Evolutionary conservation across 352 stramenopile species (phyloP), one percentile per base, ranked within the genome.

Genomic region (Globisporangium apiculatum): DNA sequence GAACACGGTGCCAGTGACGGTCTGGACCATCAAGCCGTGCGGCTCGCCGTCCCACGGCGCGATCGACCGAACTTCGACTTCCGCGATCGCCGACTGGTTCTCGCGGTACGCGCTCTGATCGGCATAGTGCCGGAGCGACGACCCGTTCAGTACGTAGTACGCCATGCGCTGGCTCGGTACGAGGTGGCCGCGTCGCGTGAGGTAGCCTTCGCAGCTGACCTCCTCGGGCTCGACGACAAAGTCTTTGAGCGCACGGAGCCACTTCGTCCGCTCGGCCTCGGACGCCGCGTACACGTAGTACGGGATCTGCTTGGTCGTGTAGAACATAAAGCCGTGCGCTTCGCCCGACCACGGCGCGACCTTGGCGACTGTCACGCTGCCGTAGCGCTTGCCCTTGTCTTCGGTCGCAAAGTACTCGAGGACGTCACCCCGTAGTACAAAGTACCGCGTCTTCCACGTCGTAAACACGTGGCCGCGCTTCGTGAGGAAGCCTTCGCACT

Each of bases 371-470:
- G 81, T 86, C 6, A 95, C 86, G n/a, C 75, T 85, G 17, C 86
- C 86, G 51, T 94, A 91, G 47, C 84, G 83, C 63, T 94, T 94
- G 41, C 65, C 72, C 67, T 94, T 95, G 57, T 91, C 83, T 62
- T 94, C 86, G 45, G 79, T 74, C 2, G 82, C 75, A 48, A 91
- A 95, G 60, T 95, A 95, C 58, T 93, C 85, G 49, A 95, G 66
- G 51, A 91, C 76, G 38, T 93, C 87, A 9, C 80, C 79, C 18
- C 83, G 74, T 46, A 95, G 64, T 40, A 89, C 88, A 62, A 95
- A 95, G 69, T 93, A 95, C 24, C 86, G 80, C 58, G 85, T 95
- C 68, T 94, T 95, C 86, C 86, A 95, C 68, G 91, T 95, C 35
- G 84, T 95, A 51, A 94, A 92, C 65, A 94, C 73, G 67, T 95